Base-by-base conservation (phyloP, 345 rosid genomes). In the Populus alba region DNA sequence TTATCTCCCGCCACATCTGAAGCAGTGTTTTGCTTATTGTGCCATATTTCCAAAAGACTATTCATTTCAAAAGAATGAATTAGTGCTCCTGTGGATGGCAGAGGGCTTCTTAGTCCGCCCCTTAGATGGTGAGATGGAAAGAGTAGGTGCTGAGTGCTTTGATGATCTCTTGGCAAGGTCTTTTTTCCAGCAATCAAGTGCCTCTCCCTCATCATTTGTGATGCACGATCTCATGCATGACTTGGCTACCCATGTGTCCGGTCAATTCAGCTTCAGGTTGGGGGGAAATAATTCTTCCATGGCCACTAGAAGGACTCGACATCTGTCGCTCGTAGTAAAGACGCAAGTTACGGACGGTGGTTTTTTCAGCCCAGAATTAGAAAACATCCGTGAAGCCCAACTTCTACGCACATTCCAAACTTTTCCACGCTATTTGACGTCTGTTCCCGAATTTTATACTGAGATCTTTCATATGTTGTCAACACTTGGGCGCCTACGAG, bases 211-310 rank as follows among this genome's bases (percentile, higher is more conserved):
- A 33, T 70, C 55, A 9, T n/a, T n/a, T 25, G 18, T 7, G 10
- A 73, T 81, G 84, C 81, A 77, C 41, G 72, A 72, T 47, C 72
- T 81, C 59, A 45, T 68, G 10, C 49, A 81, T 62, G 81, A 77
- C 51, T 70, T 77, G 65, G 81, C 78, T 38, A 39, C 31, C 35
- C 70, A 37, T 61, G 71, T 77, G 49, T 67, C 81, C 7, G 81
- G 84, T 31, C 81, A 59, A 8, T 65, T 10, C 35, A 23, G 13
- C 7, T 8, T 1, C 27, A 25, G 27, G 27, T 25, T 25, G 27
- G 27, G 27, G 27, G 27, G 1, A 13, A 33, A 65, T 16, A 25
- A 65, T 65, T 65, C 35, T 1, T 7, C 5, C 35, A 12, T 11
- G 35, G 9, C 29, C 0, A 65, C 13, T 9, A 27, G 10, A 27